phyloP scores from a whole-genome alignment of 768 basidiomycete species.

The Psilocybe azurescens region DNA sequence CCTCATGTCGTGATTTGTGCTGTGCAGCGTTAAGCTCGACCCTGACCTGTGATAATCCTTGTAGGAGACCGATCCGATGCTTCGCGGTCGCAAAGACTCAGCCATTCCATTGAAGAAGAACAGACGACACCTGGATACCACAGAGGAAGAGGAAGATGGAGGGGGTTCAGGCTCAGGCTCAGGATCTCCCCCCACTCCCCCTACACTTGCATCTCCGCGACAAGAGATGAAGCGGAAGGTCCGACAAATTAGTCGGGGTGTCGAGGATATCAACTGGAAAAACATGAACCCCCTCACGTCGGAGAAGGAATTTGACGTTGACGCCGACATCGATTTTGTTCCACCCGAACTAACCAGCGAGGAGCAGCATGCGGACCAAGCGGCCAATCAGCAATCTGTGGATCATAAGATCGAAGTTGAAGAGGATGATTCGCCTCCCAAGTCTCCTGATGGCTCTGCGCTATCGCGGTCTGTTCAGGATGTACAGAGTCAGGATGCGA shows the following conservation, averaged over 20 bases:
- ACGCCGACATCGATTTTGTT: constrained; percentile 12
- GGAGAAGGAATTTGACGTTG: constrained; percentile 29
- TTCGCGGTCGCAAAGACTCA: constrained; percentile 53
- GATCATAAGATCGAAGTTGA: constrained; percentile 15
- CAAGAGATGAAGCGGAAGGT: constrained; percentile 76
- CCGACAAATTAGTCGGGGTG: constrained; percentile 79
- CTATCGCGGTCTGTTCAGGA: constrained; percentile 25
- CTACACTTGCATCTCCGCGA: constrained; percentile 62
- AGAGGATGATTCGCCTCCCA: constrained; percentile 27
- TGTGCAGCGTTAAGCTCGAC: not conserved
- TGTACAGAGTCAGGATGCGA: constrained; percentile 21
- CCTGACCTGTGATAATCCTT: constrained; percentile 15
- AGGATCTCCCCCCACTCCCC: constrained; percentile 45
- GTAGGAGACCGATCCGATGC: constrained; percentile 47
- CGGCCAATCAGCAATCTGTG: not conserved
- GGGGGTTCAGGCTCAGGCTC: constrained; percentile 46
- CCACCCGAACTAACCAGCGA: constrained; percentile 10
- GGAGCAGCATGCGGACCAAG: constrained; percentile 10
- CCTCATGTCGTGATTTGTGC: not conserved
- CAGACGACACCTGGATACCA: constrained; percentile 61
- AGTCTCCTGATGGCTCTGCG: constrained; percentile 26
- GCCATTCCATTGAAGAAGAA: constrained; percentile 81
- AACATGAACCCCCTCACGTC: constrained; percentile 43
- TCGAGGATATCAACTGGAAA: constrained; percentile 79
- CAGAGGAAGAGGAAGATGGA: constrained; percentile 67